Conservation (phyloP, 2,329 filamentous ascomycete species). For the Trichoderma guizhouense region DNA sequence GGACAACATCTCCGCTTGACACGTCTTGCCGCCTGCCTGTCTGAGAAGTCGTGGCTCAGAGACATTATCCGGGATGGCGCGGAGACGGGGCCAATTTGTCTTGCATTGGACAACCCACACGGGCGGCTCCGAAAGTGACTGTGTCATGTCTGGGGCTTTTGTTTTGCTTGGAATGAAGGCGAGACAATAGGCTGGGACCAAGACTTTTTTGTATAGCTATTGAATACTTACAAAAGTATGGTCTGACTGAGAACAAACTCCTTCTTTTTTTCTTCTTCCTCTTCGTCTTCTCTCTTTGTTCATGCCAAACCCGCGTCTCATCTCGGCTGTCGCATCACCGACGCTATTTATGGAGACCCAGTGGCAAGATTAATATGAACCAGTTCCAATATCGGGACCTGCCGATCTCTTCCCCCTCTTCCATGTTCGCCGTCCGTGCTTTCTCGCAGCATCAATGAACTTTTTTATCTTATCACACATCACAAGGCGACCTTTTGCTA, state of each 20-base stretch:
- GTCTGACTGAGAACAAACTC: neutral
- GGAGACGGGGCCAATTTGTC: neutral
- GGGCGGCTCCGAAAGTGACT: neutral
- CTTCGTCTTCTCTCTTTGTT: neutral
- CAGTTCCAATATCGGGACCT: conserved; percentile 1
- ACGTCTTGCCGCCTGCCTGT: neutral
- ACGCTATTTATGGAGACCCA: neutral
- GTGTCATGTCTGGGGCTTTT: neutral
- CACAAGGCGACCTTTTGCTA: neutral
- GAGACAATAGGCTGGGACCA: neutral
- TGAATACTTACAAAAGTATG: neutral
- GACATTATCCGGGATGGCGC: neutral
- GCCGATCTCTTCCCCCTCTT: neutral
- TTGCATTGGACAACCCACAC: neutral
- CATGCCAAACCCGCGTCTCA: neutral
- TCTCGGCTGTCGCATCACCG: neutral
- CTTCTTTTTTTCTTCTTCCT: neutral
- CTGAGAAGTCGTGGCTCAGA: neutral
- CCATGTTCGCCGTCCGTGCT: neutral
- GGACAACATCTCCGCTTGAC: neutral
- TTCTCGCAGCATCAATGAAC: neutral
- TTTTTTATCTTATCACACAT: neutral
- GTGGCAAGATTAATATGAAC: neutral
- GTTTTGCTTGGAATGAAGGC: neutral
- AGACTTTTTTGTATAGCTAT: neutral